Evolutionary conservation across 306 rosid genomes (phyloP), one percentile per base, ranked within the genome.

Genomic region (Vigna mungo): DNA sequence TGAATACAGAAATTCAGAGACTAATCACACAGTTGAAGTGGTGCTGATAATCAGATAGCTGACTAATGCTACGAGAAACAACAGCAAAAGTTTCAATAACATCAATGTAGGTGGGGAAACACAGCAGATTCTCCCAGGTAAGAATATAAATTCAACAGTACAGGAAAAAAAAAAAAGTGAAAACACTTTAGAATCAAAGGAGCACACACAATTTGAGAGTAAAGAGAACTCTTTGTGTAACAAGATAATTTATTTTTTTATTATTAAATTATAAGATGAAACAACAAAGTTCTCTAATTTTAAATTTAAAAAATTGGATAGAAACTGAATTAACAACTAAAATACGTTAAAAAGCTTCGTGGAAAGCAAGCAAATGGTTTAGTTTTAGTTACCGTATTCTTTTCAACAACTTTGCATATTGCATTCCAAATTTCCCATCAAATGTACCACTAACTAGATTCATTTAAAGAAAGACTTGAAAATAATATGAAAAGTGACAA

Each of bases 31-130:
- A 13, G 12, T 61, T 13, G 16, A 53, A 6, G 18, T 18, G 23
- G 68, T 61, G 18, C 36, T 25, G 17, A 25, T 15, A 64, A 75
- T 15, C 39, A 2, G 59, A 55, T 2, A 5, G 27, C 54, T 18
- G 68, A 39, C 14, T 84, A 68, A 14, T 27, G 77, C 44, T 18
- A 68, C 39, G 58, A 60, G 53, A 73, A 78, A 58, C 59, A 62
- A 53, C 36, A 53, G 2, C 53, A 53, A 20, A 49, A 36, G 46
- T 49, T 20, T 11, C 36, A 32, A 63, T 23, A 15, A 51, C 52
- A 56, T 71, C 62, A 49, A 58, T 52, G 14, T 37, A 72, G 6
- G 46, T n/a, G 4, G 44, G 48, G 48, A 11, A 43, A 43, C 14
- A 41, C 34, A 37, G 32, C 2, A 60, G 68, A 32, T 37, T 39